phyloP scores from a whole-genome alignment of 1,284 basidiomycete genomes.

The Rhodofomes roseus region DNA sequence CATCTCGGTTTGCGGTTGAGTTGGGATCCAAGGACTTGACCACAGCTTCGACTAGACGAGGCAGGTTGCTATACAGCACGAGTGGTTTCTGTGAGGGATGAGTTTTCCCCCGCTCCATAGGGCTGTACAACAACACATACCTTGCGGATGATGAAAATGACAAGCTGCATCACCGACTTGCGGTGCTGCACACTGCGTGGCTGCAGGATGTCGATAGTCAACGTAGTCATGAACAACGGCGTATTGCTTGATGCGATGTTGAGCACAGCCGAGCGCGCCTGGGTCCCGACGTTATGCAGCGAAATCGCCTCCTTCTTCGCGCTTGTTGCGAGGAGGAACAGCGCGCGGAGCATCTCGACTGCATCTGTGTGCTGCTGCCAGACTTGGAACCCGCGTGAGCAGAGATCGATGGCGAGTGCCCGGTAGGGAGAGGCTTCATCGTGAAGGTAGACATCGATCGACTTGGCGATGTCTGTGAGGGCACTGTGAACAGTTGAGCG shows the following conservation, averaged over 20 bases:
- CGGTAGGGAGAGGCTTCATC: conserved; percentile 66
- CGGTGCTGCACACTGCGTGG: conserved; percentile 77
- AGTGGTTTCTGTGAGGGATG: conserved; percentile 62
- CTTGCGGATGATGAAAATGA: conserved; percentile 92
- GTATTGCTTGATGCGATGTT: conserved; percentile 85
- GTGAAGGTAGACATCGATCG: conserved; percentile 74
- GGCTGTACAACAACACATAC: conserved; percentile 34
- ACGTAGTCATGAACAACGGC: conserved; percentile 91
- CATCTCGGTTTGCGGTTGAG: conserved; percentile 77
- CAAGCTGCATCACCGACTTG: conserved; percentile 88
- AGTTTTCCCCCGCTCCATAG: background rate
- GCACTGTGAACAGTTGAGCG: conserved; percentile 43
- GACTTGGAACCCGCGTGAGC: conserved; percentile 84
- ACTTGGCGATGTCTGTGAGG: conserved; percentile 81
- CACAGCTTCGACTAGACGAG: conserved; percentile 90
- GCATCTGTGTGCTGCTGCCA: conserved; percentile 96
- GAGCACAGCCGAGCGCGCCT: conserved; percentile 80
- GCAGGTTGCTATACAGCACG: conserved; percentile 83
- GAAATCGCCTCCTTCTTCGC: conserved; percentile 66
- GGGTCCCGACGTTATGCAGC: conserved; percentile 55
- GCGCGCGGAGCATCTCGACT: conserved; percentile 81
- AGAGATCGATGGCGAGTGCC: conserved; percentile 84
- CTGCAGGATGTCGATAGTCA: conserved; percentile 88
- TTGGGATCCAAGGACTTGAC: conserved; percentile 97
- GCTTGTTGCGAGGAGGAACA: conserved; percentile 81